Evolutionary conservation across 331 rosid species (phyloP), one percentile per base, ranked within the genome.

Genomic region (Rosa hybrid): DNA sequence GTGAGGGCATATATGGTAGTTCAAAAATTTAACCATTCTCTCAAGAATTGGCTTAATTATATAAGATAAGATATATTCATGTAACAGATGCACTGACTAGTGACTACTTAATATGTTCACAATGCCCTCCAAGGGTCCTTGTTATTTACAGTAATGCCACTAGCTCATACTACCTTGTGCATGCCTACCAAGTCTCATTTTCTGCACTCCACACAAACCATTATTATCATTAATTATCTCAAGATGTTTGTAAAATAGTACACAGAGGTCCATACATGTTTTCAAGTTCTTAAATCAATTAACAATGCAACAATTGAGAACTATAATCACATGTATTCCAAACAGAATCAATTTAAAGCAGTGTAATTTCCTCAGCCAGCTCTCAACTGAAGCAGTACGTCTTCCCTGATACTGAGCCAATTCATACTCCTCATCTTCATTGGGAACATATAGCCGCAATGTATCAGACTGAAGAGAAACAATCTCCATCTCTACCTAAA

Each of bases 391-490:
- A 74, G 45, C 68, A 74, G 65, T 44, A n/a, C 0, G 10, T 70
- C 79, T 39, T 41, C 79, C 81, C 39, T 72, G 86, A 68, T 76
- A 84, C 77, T 74, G 78, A 68, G 77, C 78, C 80, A 74, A 80
- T 78, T 87, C 90, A 82, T 84, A 75, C 30, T 85, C 83, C 67
- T 86, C 84, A 20, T 79, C 83, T 30, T 86, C 88, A 80, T 67
- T 65, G 45, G 71, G 71, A 65, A 65, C 82, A 57, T 72, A 46
- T n/a, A 46, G 44, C 49, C 2, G 34, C 34, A 20, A 70, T 51
- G 49, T 9, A 76, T 64, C 76, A 39, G 51, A 80, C 65, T 54
- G 78, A 71, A 75, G 79, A 78, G 27, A 41, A 63, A 64, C 42
- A 30, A 42, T 20, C 83, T 74, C 74, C 71, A 63, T 75, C 77